phyloP scores from a whole-genome alignment of 2,329 filamentous ascomycete species.

The Tolypocladium pustulatum region DNA sequence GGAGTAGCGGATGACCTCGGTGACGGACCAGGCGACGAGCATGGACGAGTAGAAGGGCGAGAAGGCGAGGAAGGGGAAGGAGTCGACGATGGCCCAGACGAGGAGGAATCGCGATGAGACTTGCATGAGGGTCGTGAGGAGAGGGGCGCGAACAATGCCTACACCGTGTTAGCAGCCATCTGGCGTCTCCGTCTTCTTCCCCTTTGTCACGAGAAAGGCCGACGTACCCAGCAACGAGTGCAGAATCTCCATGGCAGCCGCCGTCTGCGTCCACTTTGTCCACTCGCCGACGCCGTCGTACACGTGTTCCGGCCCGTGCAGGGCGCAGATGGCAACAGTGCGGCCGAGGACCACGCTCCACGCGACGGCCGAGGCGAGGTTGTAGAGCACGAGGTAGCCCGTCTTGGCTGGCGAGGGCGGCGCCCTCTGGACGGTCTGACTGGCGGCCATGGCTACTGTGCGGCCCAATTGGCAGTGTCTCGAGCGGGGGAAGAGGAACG shows the following conservation, averaged over 20 bases:
- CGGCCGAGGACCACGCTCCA: conserved; percentile 72
- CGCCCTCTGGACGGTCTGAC: background rate
- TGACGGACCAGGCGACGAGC: conserved; percentile 80
- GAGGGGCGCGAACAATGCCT: conserved; percentile 78
- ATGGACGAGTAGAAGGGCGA: conserved; percentile 61
- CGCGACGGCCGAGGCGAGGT: conserved; percentile 62
- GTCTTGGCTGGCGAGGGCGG: conserved; percentile 27
- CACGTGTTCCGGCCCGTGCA: conserved; percentile 46
- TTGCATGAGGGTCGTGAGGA: conserved; percentile 82
- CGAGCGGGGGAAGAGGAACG: background rate
- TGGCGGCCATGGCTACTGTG: background rate
- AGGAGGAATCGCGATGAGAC: conserved; percentile 79
- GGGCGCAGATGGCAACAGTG: conserved; percentile 43
- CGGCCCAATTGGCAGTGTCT: background rate
- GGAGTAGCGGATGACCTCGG: conserved; percentile 86
- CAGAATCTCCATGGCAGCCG: conserved; percentile 72
- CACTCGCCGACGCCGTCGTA: conserved; percentile 54
- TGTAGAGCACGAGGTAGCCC: conserved; percentile 77
- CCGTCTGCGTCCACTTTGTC: conserved; percentile 71
- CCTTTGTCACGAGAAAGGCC: background rate
- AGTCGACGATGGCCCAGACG: conserved; percentile 73
- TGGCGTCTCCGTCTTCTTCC: too few species aligned
- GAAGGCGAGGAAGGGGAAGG: conserved; percentile 56
- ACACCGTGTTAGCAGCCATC: background rate
- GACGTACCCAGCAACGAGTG: conserved; percentile 65